Conservation (phyloP, 257 asterid species). For the Agastache rugosa region DNA sequence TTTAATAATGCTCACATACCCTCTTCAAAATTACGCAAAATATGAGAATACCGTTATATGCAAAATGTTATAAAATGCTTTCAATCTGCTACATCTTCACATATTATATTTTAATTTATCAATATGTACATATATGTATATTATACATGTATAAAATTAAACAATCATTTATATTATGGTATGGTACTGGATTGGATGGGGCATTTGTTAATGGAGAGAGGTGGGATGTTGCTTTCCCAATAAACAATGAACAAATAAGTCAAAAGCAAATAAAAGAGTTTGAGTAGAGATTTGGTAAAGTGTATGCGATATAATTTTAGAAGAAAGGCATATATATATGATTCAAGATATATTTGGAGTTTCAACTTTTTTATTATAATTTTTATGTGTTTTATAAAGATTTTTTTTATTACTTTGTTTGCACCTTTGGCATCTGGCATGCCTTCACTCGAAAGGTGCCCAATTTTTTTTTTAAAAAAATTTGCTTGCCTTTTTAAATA, state of each 20-base stretch:
- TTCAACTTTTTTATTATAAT: not conserved
- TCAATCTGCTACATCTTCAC: not conserved
- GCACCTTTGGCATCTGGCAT: slow-evolving; percentile 16
- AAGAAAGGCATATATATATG: slow-evolving; percentile 38
- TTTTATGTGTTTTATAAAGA: not conserved
- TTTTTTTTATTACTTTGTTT: slow-evolving; percentile 1
- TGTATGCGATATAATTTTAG: slow-evolving; percentile 32
- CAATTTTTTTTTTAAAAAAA: not conserved
- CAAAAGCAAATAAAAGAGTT: slow-evolving; percentile 41
- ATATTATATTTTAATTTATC: not conserved
- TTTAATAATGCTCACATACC: not conserved
- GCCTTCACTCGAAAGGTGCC: slow-evolving; percentile 15
- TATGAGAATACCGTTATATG: not conserved
- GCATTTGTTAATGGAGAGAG: slow-evolving; percentile 26
- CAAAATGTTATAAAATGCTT: not conserved
- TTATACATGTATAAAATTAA: not conserved
- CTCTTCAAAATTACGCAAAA: not conserved
- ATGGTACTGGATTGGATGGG: slow-evolving; percentile 12
- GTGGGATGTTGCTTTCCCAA: slow-evolving; percentile 47
- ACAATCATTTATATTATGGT: not conserved
- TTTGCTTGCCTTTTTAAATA: not conserved
- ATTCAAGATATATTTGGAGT: not conserved
- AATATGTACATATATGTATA: not conserved
- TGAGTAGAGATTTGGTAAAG: slow-evolving; percentile 53
- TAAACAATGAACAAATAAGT: slow-evolving; percentile 31